A percentile compares a stretch with the other conserved stretches of the same genome.
phyloP scores from a whole-genome alignment of 306 rosid genomes.

The Prunus campanulata region DNA sequence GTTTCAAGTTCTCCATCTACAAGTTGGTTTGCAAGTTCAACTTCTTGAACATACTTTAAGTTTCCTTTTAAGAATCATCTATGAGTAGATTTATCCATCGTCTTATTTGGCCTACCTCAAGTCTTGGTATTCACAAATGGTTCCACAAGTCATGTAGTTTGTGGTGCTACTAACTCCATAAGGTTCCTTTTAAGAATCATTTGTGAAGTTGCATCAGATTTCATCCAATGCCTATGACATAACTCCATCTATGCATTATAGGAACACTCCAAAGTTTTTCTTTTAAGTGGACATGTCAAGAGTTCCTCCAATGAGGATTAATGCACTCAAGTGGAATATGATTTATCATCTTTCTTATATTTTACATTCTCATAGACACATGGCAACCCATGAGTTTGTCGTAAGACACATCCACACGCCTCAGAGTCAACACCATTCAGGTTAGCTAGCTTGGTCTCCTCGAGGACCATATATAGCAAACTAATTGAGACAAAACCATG shows the following conservation, averaged over 20 bases:
- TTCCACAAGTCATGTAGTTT: neutral
- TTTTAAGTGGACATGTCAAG: neutral
- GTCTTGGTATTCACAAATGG: neutral
- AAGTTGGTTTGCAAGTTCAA: neutral
- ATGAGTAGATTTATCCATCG: too few species aligned
- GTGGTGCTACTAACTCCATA: neutral
- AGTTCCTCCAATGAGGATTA: neutral
- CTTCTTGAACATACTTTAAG: too few species aligned
- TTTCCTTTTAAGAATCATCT: too few species aligned
- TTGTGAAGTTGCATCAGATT: neutral
- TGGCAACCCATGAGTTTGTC: neutral
- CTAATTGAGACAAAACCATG: neutral
- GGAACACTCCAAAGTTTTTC: too few species aligned
- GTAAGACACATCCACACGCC: neutral
- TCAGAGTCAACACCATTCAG: neutral
- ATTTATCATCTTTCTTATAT: neutral
- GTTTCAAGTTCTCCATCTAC: neutral
- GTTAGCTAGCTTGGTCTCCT: neutral
- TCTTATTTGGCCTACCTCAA: neutral
- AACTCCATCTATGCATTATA: neutral
- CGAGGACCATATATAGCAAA: neutral
- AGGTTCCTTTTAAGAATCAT: neutral
- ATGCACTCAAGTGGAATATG: neutral
- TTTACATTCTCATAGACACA: conserved; percentile 9
- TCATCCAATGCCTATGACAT: neutral